Conservation (phyloP, 768 basidiomycete genomes). For the Auricularia heimuer region DNA sequence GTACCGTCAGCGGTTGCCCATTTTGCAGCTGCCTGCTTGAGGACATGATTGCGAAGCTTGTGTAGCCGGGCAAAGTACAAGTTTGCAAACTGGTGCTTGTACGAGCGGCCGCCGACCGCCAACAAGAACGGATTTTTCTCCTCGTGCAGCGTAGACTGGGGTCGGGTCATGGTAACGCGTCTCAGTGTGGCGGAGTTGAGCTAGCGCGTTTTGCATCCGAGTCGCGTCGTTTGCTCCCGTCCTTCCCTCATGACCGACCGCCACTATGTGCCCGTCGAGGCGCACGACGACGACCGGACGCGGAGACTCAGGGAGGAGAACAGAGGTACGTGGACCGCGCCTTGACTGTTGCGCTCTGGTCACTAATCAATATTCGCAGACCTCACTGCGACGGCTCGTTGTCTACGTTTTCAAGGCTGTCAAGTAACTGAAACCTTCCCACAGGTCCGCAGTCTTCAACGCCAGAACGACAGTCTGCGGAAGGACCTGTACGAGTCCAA, state of each 20-base stretch:
- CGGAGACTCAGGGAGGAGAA: background rate
- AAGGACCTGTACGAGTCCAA: background rate
- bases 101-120: conserved; percentile 36
- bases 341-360: background rate
- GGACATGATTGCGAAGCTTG: conserved; percentile 37
- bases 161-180: background rate
- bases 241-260: too few relatives aligned
- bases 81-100: conserved; percentile 63
- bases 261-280: background rate
- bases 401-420: too few relatives aligned
- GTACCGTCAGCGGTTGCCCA: conserved; percentile 42
- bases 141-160: background rate
- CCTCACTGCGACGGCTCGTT: too few relatives aligned
- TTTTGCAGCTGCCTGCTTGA: conserved; percentile 35
- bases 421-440: too few relatives aligned
- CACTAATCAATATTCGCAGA: too few relatives aligned
- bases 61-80: conserved; percentile 57
- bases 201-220: background rate
- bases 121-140: conserved; percentile 28
- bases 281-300: background rate
- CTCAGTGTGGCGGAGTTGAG: background rate
- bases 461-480: background rate
- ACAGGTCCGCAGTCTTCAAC: background rate
- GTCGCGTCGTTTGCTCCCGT: too few relatives aligned
- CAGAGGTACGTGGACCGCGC: background rate